A percentile compares a stretch with the other conserved stretches of the same genome.
These are phyloP conservation scores for Globisporangium echinulatum DNA, from an alignment of 352 stramenopile genomes.

Conservation along the genomic window DNA sequence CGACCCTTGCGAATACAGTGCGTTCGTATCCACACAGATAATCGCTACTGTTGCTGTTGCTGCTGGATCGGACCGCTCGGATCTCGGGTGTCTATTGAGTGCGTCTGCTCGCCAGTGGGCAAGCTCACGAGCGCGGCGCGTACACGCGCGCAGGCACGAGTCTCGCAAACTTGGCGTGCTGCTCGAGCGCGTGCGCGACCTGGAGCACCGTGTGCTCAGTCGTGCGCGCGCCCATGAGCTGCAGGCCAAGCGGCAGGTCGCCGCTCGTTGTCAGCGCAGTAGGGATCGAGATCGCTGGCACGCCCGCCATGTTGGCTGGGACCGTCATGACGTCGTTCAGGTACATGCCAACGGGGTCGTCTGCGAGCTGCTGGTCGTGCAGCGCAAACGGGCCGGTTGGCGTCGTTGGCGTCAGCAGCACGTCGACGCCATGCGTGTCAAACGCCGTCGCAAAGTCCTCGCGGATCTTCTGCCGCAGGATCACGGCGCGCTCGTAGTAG, in stretches of 20 bases:
- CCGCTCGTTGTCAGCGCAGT: conserved; percentile 47
- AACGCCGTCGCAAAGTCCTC: conserved; percentile 67
- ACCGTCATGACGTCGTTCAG: conserved; percentile 93
- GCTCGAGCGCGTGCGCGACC: conserved; percentile 58
- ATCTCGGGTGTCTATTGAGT: background rate
- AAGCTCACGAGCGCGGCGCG: conserved; percentile 3
- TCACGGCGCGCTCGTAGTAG: conserved; percentile 87
- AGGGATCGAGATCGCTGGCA: conserved; percentile 83
- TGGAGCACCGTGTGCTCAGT: conserved; percentile 56
- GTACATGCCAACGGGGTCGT: conserved; percentile 82
- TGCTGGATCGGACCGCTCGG: background rate
- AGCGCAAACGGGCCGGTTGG: conserved; percentile 75
- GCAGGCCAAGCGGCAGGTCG: conserved; percentile 63
- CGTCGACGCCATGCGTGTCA: conserved; percentile 56
- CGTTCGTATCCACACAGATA: too few relatives aligned
- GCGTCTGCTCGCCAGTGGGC: background rate
- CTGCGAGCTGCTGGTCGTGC: conserved; percentile 41
- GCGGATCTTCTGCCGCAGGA: conserved; percentile 72
- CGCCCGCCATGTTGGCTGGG: conserved; percentile 79
- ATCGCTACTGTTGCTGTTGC: background rate
- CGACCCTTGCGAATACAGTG: too few relatives aligned
- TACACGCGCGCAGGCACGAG: conserved; percentile 54
- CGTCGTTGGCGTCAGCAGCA: conserved; percentile 84
- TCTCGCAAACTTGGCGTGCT: conserved; percentile 37
- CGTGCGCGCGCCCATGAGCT: conserved; percentile 68